Percentiles rank a stretch among this genome's conserved stretches.
phyloP scores from a whole-genome alignment of 352 stramenopile genomes.

The Phytophthora cactorum region DNA sequence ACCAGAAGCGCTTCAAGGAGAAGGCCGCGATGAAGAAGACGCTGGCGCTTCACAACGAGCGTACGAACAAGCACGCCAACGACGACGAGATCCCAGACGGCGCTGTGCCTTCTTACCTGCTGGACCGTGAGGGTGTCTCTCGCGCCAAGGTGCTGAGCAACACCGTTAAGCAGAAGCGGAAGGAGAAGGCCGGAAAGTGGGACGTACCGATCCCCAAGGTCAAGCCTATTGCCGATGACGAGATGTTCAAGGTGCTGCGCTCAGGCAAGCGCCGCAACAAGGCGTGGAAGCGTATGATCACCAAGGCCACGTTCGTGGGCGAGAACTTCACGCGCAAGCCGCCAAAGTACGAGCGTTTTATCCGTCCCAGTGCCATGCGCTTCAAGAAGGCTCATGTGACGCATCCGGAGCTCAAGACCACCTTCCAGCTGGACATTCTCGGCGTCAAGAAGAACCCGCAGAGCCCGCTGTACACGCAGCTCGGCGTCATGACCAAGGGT shows the following conservation, averaged over 20 bases:
- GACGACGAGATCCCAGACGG: constrained; percentile 97
- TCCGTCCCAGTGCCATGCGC: constrained; percentile 97
- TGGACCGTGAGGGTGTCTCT: constrained; percentile 98
- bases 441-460: constrained; percentile 99
- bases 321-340: constrained; percentile 99
- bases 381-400: constrained; percentile 99
- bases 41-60: constrained; percentile 98
- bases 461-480: constrained; percentile 95
- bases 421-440: constrained; percentile 99
- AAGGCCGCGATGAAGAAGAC: constrained; percentile 99
- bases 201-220: constrained; percentile 99
- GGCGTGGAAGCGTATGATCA: constrained; percentile 92
- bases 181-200: constrained; percentile 99
- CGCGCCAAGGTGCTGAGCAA: constrained; percentile 99
- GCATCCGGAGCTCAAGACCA: constrained; percentile 99
- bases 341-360: constrained; percentile 99
- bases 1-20: constrained; percentile 99
- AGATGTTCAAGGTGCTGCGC: constrained; percentile 99
- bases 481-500: constrained; percentile 99
- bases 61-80: constrained; percentile 98
- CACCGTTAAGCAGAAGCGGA: constrained; percentile 99
- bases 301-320: constrained; percentile 98
- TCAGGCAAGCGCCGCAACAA: constrained; percentile 97
- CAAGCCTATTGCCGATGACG: constrained; percentile 99
- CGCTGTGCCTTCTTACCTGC: constrained; percentile 98